Conservation (phyloP, 2,329 filamentous ascomycete species). For the Leptosphaerulina australis region DNA sequence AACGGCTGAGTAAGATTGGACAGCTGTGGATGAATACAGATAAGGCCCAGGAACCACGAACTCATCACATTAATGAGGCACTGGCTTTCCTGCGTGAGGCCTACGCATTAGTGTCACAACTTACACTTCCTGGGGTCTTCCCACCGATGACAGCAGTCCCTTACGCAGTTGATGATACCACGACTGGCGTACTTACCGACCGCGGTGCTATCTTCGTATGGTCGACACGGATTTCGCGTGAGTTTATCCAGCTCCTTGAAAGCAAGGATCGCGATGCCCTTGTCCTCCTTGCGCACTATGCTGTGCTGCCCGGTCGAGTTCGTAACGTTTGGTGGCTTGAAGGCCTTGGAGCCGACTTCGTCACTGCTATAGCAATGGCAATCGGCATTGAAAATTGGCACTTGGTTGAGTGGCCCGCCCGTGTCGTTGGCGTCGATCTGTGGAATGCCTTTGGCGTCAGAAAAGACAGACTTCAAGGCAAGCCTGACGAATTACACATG, state of each 20-base stretch:
- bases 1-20: constrained; percentile 31
- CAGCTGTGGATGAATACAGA: constrained; percentile 34
- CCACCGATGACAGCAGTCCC: constrained; percentile 36
- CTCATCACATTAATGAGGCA: constrained; percentile 30
- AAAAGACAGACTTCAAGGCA: constrained; percentile 28
- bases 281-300: constrained; percentile 49
- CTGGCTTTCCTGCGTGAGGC: constrained; percentile 37
- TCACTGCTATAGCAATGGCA: constrained; percentile 42
- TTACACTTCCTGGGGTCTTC: constrained; percentile 35
- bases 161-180: constrained; percentile 38
- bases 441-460: constrained; percentile 30
- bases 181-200: constrained; percentile 38
- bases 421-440: constrained; percentile 36
- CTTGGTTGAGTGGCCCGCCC: constrained; percentile 42
- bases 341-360: constrained; percentile 40
- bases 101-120: constrained; percentile 40
- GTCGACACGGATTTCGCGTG: constrained; percentile 35
- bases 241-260: constrained; percentile 40
- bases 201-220: constrained; percentile 45
- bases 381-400: constrained; percentile 39
- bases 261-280: constrained; percentile 41
- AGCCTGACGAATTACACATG: constrained; percentile 34
- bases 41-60: constrained; percentile 15
- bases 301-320: constrained; percentile 43
- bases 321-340: constrained; percentile 47